phyloP scores from a whole-genome alignment of 495 filamentous ascomycete genomes.

The Lichenothelia convexa region DNA sequence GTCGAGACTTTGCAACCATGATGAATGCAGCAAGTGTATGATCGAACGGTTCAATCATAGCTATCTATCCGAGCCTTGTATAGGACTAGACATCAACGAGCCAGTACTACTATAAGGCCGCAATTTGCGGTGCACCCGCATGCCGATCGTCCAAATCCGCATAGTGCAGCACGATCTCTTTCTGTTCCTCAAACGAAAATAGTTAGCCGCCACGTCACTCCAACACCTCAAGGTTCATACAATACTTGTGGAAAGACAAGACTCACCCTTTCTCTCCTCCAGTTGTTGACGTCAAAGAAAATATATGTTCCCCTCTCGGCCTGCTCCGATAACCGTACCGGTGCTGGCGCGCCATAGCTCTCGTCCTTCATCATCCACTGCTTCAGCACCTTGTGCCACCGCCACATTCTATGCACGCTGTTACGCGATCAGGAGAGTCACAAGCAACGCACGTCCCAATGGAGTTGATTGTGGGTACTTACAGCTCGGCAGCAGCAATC shows the following conservation, averaged over 20 bases:
- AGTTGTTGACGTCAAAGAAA: constrained; percentile 68
- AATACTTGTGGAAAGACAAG: not conserved
- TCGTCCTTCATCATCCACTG: constrained; percentile 68
- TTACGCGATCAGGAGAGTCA: not conserved
- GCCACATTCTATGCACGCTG: constrained; percentile 48
- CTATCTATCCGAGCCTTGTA: too few species aligned
- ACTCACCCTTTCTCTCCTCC: constrained; percentile 69
- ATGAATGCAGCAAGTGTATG: too few species aligned
- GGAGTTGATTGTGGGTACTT: constrained; percentile 11
- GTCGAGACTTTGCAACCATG: too few species aligned
- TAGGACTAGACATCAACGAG: too few species aligned
- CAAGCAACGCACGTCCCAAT: not conserved
- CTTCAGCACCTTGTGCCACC: constrained; percentile 76
- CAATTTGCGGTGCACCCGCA: too few species aligned
- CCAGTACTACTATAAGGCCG: too few species aligned
- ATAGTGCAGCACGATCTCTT: constrained; percentile 64
- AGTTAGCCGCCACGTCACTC: not conserved
- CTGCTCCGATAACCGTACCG: constrained; percentile 43
- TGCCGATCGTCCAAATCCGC: constrained; percentile 51
- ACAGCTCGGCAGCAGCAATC: constrained; percentile 65
- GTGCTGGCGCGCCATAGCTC: constrained; percentile 20
- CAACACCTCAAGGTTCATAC: not conserved
- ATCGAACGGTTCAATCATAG: too few species aligned
- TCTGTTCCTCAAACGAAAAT: constrained; percentile 24
- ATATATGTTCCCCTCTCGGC: constrained; percentile 78